These are phyloP conservation scores for Xylariales sp. DNA, from an alignment of 2,329 filamentous ascomycete species.

Conservation along the genomic window DNA sequence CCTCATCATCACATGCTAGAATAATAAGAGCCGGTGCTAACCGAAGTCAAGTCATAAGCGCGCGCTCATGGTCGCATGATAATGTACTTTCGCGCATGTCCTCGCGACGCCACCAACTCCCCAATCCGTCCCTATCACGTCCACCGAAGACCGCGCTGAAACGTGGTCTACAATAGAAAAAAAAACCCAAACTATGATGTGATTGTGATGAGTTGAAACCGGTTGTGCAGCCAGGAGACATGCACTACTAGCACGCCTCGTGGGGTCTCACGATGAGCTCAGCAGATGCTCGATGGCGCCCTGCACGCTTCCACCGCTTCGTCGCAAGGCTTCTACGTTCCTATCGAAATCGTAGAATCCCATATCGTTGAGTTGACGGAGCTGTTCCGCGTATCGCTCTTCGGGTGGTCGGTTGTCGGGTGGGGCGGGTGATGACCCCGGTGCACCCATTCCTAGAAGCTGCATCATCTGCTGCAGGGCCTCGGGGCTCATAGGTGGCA, in stretches of 20 bases:
- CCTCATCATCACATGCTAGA: slow-evolving; percentile 17
- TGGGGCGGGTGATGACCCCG: slow-evolving; percentile 61
- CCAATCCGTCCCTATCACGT: neutral
- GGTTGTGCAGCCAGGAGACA: neutral
- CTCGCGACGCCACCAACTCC: slow-evolving; percentile 7
- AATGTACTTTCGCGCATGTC: slow-evolving; percentile 16
- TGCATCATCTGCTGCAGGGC: slow-evolving; percentile 66
- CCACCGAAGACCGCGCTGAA: neutral
- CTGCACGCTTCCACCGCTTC: slow-evolving; percentile 93
- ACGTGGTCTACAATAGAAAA: neutral
- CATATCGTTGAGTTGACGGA: slow-evolving; percentile 96
- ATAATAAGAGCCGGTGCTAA: slow-evolving; percentile 6
- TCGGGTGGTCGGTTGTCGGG: slow-evolving; percentile 89
- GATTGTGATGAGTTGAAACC: slow-evolving; percentile 5
- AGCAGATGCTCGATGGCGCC: slow-evolving; percentile 85
- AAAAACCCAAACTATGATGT: slow-evolving; percentile 3
- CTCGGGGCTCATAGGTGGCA: slow-evolving; percentile 65
- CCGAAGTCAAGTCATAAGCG: slow-evolving; percentile 11
- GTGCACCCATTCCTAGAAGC: slow-evolving; percentile 57
- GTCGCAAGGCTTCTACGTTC: slow-evolving; percentile 87
- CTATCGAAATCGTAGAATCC: slow-evolving; percentile 97
- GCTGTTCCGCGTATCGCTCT: slow-evolving; percentile 89
- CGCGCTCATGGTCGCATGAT: slow-evolving; percentile 18
- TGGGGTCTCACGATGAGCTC: slow-evolving; percentile 45
- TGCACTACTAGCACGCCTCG: neutral